These are phyloP conservation scores for Whalleya microplaca DNA, from an alignment of 2,329 filamentous ascomycete genomes.

Conservation along the genomic window DNA sequence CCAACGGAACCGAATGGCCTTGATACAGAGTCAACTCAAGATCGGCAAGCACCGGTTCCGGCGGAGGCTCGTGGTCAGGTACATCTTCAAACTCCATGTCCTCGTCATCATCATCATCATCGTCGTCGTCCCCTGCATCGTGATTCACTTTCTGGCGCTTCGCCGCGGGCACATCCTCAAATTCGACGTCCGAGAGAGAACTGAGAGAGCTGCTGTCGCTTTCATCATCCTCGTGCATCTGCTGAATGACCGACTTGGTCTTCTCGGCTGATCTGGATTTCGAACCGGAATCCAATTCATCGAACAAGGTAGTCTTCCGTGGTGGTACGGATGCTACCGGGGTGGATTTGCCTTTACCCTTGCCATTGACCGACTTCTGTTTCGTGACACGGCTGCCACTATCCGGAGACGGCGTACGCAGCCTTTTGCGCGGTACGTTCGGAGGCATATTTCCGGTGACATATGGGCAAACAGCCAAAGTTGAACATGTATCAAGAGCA, in stretches of 20 bases:
- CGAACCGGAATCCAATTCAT: slow-evolving; percentile 59
- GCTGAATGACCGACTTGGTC: slow-evolving; percentile 46
- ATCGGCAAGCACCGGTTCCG: slow-evolving; percentile 59
- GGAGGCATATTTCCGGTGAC: slow-evolving; percentile 62
- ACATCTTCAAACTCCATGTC: slow-evolving; percentile 68
- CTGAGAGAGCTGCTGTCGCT: slow-evolving; percentile 52
- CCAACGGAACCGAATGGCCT: slow-evolving; percentile 62
- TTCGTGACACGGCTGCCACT: slow-evolving; percentile 33
- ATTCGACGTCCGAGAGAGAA: slow-evolving; percentile 61
- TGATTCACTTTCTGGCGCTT: slow-evolving; percentile 45
- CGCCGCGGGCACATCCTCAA: slow-evolving; percentile 51
- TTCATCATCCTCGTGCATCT: slow-evolving; percentile 49
- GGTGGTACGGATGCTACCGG: slow-evolving; percentile 35
- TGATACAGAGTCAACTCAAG: slow-evolving; percentile 72
- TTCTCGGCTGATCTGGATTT: slow-evolving; percentile 49
- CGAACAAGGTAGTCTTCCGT: slow-evolving; percentile 63
- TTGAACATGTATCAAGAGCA: neutral
- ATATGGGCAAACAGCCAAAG: slow-evolving; percentile 8
- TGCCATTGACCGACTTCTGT: slow-evolving; percentile 33
- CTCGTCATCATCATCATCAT: slow-evolving; percentile 65
- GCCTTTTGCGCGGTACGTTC: slow-evolving; percentile 67
- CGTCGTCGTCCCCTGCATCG: slow-evolving; percentile 40
- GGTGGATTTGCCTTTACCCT: slow-evolving; percentile 30
- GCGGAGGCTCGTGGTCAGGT: slow-evolving; percentile 42
- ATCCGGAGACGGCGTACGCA: slow-evolving; percentile 52